phyloP scores from a whole-genome alignment of 75 land plant genomes.

The Cryptomeria japonica region DNA sequence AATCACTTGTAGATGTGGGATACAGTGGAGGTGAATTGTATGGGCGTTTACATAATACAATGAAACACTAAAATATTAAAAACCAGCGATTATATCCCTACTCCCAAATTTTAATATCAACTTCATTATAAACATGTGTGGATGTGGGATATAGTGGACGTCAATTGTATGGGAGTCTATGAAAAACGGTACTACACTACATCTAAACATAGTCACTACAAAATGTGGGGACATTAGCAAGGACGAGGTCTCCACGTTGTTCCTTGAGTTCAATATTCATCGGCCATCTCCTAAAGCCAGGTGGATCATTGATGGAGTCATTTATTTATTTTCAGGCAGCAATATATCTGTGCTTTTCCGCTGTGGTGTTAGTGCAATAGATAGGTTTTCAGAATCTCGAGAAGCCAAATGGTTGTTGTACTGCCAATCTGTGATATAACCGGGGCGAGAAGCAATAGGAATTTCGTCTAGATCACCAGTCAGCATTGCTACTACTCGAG shows the following conservation, averaged over 20 bases:
- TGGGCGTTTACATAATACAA: not conserved
- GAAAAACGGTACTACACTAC: too few relatives aligned
- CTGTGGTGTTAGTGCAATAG: not conserved
- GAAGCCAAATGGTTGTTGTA: not conserved
- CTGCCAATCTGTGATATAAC: conserved; percentile 43
- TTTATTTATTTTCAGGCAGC: not conserved
- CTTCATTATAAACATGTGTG: too few relatives aligned
- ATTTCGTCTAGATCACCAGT: conserved; percentile 38
- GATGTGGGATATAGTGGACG: too few relatives aligned
- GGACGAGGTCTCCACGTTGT: not conserved
- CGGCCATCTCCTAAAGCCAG: not conserved
- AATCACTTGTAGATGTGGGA: too few relatives aligned
- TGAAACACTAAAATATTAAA: not conserved
- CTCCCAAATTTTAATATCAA: too few relatives aligned
- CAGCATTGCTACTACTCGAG: conserved; percentile 57
- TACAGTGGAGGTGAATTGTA: too few relatives aligned
- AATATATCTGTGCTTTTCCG: not conserved
- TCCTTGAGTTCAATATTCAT: not conserved
- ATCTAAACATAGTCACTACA: too few relatives aligned
- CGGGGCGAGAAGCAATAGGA: conserved; percentile 28
- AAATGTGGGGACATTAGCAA: too few relatives aligned
- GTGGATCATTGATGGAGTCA: not conserved
- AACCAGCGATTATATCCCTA: not conserved
- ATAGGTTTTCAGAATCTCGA: too few relatives aligned
- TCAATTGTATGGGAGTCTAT: too few relatives aligned